Base-by-base conservation (phyloP, 257 asterid species). In the Nicotiana otophora region DNA sequence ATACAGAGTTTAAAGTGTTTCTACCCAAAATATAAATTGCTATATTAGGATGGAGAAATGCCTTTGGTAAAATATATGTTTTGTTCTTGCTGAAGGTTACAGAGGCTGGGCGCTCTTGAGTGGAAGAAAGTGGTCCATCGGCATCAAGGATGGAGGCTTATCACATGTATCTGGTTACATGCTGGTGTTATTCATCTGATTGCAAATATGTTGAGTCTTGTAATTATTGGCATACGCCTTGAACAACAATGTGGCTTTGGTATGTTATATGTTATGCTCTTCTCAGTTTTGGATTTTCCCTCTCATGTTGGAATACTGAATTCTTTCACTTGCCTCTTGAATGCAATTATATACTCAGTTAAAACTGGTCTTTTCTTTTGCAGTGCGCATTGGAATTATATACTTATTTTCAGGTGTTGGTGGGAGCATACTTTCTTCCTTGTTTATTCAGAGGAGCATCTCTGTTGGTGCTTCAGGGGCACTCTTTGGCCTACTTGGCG, bases 391-490 rank as follows among this genome's bases (percentile, higher is more conserved):
- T 19, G 97, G 97, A 80, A 30, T 87, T 51, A 91, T 95, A 81
- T 95, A 95, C 78, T 83, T 95, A 7, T 20, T 94, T 36, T 92
- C 98, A 3, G 99, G 99, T 72, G 85, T 94, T 68, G 98, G 98
- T 7, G 99, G 99, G 80, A 94, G 97, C 80, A 30, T 94, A 34
- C 81, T 96, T 19, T 94, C 97, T 36, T 87, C 97, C 16, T 88
- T 94, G 54, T 93, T 96, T 83, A 87, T 94, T 76, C 91, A 80
- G 65, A 86, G 87, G 66, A 80, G 87, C 51, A 87, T 93, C 14
- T 89, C 97, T 17, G 99, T 93, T 54, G 99, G 99, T 82, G 98
- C 99, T 82, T 96, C 99, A 12, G 98, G 99, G 36, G 98, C 99
- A 51, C 95, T 96, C 48, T 94, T 94, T 74, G 99, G 99, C 57